Base-by-base conservation (phyloP, 2,329 filamentous ascomycete genomes). In the Diaporthe sp. region DNA sequence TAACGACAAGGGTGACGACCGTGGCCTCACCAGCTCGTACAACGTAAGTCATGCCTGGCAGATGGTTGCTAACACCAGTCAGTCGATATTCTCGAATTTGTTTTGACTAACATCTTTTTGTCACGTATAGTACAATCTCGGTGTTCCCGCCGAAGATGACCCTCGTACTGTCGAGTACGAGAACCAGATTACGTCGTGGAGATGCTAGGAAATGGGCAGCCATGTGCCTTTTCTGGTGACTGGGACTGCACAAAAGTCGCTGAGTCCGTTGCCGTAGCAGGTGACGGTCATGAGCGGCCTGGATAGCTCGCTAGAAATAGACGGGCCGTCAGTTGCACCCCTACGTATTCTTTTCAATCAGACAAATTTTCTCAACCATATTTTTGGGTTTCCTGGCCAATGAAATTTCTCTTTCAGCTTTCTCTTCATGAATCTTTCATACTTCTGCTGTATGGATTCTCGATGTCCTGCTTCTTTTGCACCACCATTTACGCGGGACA, bases 161-260 rank as follows among this genome's bases (percentile, higher is more conserved):
- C 33, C 45, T 5, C 47, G 64, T 8, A 68, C 47, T 35, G 47
- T 68, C 15, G 22, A 28, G n/a, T 68, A 68, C 9, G 47, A 68
- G 10, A 68, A 68, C 47, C 30, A 68, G 10, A 68, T 68, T n/a
- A 54, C 64, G n/a, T 68, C 64, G 6, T 68, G 64, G 64, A 40
- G 47, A 45, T 68, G 64, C 33, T 68, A 68, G 22, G n/a, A 40
- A 54, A 12, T 6, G 12, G n/a, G 13, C 7, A 8, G 3, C 1
- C 2, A 12, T 7, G 22, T 10, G 13, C 9, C 33, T 40, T 8
- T 2, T n/a, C 8, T 8, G 8, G 7, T 22, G 1, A 40, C 17
- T 54, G 25, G 30, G 2, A 12, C 3, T 13, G 4, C n/a, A 3
- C 13, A 52, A n/a, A 19, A 13, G 30, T 10, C 30, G 30, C n/a